These are phyloP conservation scores for Priceomyces haplophilus DNA, from an alignment of 805 yeast genomes.

Conservation along the genomic window DNA sequence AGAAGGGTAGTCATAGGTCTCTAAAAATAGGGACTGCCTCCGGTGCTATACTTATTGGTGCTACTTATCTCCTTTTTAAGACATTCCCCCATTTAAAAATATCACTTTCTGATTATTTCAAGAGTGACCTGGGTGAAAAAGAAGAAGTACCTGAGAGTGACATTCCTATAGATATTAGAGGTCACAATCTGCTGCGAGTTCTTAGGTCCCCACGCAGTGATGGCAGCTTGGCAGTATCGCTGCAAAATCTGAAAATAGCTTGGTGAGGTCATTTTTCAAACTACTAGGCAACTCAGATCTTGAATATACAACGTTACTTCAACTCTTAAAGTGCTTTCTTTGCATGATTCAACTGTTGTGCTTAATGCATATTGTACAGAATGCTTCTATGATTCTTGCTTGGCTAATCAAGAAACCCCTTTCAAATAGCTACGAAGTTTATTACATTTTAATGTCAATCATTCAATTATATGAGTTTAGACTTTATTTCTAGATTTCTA, in stretches of 20 bases:
- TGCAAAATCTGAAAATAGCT: slow-evolving; percentile 35
- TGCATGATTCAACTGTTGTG: too few relatives aligned
- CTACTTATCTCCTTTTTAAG: slow-evolving; percentile 38
- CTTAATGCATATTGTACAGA: too few relatives aligned
- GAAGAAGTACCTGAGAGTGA: slow-evolving; percentile 10
- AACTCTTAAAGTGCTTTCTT: too few relatives aligned
- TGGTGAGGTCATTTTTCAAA: too few relatives aligned
- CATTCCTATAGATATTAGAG: slow-evolving; percentile 18
- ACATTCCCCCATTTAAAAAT: slow-evolving; percentile 50
- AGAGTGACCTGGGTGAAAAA: slow-evolving; percentile 14
- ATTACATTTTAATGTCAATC: slow-evolving; percentile 18
- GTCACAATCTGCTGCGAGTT: too few relatives aligned
- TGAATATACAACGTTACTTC: too few relatives aligned
- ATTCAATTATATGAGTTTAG: slow-evolving; percentile 7
- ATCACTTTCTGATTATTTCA: slow-evolving; percentile 20
- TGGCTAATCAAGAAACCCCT: slow-evolving; percentile 35
- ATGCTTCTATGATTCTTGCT: slow-evolving; percentile 48
- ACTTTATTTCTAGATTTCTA: slow-evolving; percentile 3
- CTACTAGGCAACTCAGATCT: too few relatives aligned
- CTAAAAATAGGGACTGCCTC: slow-evolving; percentile 25
- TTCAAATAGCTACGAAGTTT: slow-evolving; percentile 16
- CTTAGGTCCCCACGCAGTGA: slow-evolving; percentile 1
- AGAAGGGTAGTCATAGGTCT: slow-evolving; percentile 9
- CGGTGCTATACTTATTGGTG: slow-evolving; percentile 43
- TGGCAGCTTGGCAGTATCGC: slow-evolving; percentile 24